Conservation (phyloP, 2,329 filamentous ascomycete species). For the Microdochium paspali region DNA sequence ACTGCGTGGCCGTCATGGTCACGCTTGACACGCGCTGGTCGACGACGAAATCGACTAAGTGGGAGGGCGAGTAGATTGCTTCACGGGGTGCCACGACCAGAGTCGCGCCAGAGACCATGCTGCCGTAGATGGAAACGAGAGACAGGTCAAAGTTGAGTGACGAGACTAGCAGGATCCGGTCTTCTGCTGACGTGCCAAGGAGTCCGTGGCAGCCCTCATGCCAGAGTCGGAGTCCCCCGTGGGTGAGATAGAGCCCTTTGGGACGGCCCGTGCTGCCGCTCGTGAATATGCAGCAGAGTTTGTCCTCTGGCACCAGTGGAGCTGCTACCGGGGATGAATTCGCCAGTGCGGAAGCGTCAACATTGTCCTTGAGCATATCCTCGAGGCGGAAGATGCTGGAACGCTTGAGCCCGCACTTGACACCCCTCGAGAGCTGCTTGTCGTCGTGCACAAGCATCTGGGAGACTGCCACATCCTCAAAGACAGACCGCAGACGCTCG, state of each 20-base stretch:
- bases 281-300: not conserved
- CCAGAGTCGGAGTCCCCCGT: not conserved
- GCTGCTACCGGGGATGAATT: not conserved
- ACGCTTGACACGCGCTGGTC: not conserved
- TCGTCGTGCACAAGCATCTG: too few species aligned
- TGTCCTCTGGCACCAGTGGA: not conserved
- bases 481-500: too few species aligned
- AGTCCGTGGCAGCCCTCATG: not conserved
- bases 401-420: not conserved
- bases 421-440: not conserved
- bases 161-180: not conserved
- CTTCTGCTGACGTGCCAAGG: not conserved
- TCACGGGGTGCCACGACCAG: not conserved
- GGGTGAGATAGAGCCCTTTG: not conserved
- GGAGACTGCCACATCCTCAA: too few species aligned
- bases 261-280: not conserved
- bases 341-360: too few species aligned
- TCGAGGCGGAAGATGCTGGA: not conserved
- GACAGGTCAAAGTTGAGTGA: not conserved
- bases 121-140: not conserved
- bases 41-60: not conserved
- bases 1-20: not conserved
- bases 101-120: not conserved
- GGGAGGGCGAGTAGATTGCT: not conserved
- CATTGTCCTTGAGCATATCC: not conserved